Evolutionary conservation across 148 eudicot species (phyloP), one percentile per base, ranked within the genome.

Genomic region (Drosera capensis): DNA sequence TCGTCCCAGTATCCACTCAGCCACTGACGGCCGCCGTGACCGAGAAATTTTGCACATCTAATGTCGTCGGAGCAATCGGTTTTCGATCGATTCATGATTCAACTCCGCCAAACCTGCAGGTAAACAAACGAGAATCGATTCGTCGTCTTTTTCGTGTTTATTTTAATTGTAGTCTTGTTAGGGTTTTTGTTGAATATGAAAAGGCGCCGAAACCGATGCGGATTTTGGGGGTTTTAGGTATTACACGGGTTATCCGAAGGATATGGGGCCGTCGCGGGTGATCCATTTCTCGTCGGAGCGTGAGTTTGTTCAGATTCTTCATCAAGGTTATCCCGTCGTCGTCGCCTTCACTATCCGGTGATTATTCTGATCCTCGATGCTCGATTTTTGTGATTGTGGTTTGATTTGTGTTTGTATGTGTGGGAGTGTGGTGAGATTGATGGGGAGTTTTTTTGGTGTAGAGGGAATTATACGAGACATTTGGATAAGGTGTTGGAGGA

Each of bases 191-290:
- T n/a, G n/a, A n/a, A n/a, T n/a, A n/a, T n/a, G n/a, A n/a, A n/a
- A n/a, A n/a, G n/a, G n/a, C n/a, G n/a, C n/a, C n/a, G n/a, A n/a
- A n/a, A n/a, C n/a, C n/a, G n/a, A n/a, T n/a, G n/a, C n/a, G n/a
- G n/a, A n/a, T 26, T 25, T 12, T 59, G 51, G 43, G 35, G 29
- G 61, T 47, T 18, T 18, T 47, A 90, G 97, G 74, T 80, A 90
- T 61, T 81, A 85, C 24, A 84, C 99, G 34, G 99, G 93, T n/a
- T 80, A 71, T 61, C 95, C 99, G 11, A 90, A 85, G 76, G 85
- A 84, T 74, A 76, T 81, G 40, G 95, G 99, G 36, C 93, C 82
- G 9, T 85, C 99, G 15, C 74, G 76, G 21, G 82, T 85, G 30
- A 69, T 84, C 56, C 93, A 84, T 66, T 90, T 90, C 58, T 73